Conservation (phyloP, 345 rosid species). For the Euclidium syriacum region DNA sequence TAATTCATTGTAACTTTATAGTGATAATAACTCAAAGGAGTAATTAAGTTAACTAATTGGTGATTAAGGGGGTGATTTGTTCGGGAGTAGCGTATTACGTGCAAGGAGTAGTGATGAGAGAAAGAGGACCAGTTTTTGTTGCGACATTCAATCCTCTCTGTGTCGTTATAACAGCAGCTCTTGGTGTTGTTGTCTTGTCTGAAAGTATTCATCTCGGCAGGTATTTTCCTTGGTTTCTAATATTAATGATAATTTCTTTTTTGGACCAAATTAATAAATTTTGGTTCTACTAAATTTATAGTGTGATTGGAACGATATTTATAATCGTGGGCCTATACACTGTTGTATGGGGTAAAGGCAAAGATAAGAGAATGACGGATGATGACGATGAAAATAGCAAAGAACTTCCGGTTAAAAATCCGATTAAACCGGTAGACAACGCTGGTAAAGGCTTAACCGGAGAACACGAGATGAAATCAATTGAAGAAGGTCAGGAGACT, state of each 20-base stretch:
- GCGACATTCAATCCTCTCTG: constrained; percentile 87
- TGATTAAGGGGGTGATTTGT: constrained; percentile 75
- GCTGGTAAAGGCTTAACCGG: constrained; percentile 14
- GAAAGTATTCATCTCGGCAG: constrained; percentile 84
- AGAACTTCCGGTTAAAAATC: constrained; percentile 46
- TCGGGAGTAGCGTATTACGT: constrained; percentile 83
- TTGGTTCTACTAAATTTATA: constrained; percentile 24
- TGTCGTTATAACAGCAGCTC: constrained; percentile 74
- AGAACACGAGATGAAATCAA: constrained; percentile 12
- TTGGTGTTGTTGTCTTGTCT: constrained; percentile 58
- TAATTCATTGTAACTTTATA: neutral
- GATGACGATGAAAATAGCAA: constrained; percentile 17
- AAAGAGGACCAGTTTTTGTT: constrained; percentile 80
- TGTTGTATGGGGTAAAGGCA: constrained; percentile 93
- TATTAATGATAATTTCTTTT: neutral
- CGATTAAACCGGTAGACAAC: constrained; percentile 15
- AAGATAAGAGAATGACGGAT: constrained; percentile 37
- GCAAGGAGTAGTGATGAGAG: constrained; percentile 67
- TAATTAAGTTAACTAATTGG: neutral
- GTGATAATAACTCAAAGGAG: neutral
- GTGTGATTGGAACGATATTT: constrained; percentile 71
- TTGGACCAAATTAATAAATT: neutral
- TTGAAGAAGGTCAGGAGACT: constrained; percentile 7
- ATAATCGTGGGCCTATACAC: constrained; percentile 78
- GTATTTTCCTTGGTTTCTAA: constrained; percentile 29